phyloP scores from a whole-genome alignment of 495 filamentous ascomycete species.

The Daldinia caldariorum region DNA sequence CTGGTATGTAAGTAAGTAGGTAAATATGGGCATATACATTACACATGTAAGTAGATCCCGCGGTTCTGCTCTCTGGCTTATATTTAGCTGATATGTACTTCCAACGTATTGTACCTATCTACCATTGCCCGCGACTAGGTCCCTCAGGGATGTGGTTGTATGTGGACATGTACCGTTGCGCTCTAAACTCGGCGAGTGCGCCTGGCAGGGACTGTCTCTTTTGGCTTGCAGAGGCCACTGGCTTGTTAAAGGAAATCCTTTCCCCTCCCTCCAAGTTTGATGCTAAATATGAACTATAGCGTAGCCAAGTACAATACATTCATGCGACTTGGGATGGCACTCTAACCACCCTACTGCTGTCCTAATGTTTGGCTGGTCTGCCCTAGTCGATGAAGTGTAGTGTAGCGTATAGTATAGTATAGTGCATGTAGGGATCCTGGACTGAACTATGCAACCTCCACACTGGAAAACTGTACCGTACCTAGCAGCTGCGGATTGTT shows the following conservation, averaged over 20 bases:
- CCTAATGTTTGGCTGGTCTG: constrained; percentile 38
- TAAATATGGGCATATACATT: not conserved
- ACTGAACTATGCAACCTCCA: constrained; percentile 46
- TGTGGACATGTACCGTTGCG: constrained; percentile 25
- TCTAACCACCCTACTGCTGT: constrained; percentile 24
- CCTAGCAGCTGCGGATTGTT: constrained; percentile 33
- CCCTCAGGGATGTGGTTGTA: not conserved
- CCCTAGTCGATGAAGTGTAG: constrained; percentile 14
- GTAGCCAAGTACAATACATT: constrained; percentile 34
- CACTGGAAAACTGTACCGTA: constrained; percentile 40
- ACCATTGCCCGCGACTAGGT: not conserved
- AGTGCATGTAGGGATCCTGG: constrained; percentile 37
- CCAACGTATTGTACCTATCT: too few species aligned
- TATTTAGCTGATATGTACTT: not conserved
- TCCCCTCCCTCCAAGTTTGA: constrained; percentile 27
- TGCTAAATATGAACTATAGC: constrained; percentile 40
- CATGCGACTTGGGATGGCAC: constrained; percentile 30
- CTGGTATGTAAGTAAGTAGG: not conserved
- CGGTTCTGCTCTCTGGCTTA: not conserved
- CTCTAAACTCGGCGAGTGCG: constrained; percentile 16
- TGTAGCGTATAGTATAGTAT: too few species aligned
- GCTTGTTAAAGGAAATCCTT: constrained; percentile 16
- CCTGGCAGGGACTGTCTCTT: constrained; percentile 25
- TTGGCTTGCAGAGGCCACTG: constrained; percentile 31
- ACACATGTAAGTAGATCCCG: constrained; percentile 2